Conservation (phyloP, 257 asterid genomes). For the Solanum chmielewskii region DNA sequence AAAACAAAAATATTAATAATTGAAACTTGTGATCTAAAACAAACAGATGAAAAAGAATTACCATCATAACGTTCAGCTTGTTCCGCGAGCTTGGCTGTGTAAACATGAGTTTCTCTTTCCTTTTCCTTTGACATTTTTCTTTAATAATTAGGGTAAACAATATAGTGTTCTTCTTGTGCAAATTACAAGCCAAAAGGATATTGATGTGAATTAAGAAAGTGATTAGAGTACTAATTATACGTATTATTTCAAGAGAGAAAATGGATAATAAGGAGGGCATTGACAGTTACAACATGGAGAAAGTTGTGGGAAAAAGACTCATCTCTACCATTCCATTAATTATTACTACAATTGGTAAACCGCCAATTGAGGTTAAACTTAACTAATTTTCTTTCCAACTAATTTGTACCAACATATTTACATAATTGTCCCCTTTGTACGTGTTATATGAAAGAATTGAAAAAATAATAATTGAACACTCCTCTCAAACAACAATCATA, state of each 20-base stretch:
- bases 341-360: neutral
- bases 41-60: neutral
- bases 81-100: neutral
- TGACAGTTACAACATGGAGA: neutral
- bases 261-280: neutral
- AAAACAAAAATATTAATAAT: neutral
- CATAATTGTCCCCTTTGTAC: neutral
- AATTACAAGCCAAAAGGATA: neutral
- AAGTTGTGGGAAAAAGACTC: neutral
- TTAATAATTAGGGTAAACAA: neutral
- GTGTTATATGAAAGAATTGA: no score
- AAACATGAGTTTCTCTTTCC: slow-evolving; percentile 30
- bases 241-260: neutral
- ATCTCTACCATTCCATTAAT: neutral
- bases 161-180: neutral
- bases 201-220: neutral
- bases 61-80: neutral
- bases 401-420: neutral
- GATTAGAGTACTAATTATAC: neutral
- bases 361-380: neutral
- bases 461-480: no score
- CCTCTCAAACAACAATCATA: no score
- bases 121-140: slow-evolving; percentile 48
- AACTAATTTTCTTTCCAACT: neutral
- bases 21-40: neutral